Conservation (phyloP, 768 basidiomycete genomes). For the Tulasnella sp. region DNA sequence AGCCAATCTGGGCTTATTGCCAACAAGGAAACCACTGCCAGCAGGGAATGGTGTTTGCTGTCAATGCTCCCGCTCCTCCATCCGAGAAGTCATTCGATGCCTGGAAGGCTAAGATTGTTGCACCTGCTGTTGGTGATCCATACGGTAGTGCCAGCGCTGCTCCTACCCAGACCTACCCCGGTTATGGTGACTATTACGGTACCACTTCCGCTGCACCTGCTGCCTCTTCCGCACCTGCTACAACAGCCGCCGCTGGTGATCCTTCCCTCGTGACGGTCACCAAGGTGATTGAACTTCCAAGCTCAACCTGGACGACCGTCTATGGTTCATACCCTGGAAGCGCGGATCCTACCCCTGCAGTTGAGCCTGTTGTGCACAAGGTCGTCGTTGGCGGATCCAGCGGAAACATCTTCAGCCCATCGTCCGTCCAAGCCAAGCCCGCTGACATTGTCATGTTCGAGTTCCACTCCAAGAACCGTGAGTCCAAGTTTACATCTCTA, state of each 20-base stretch:
- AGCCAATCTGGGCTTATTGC: slow-evolving; percentile 40
- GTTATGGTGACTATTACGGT: background rate
- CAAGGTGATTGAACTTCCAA: no score
- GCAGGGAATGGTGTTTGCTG: slow-evolving; percentile 18
- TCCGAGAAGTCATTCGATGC: slow-evolving; percentile 14
- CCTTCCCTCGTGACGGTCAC: background rate
- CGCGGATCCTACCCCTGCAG: slow-evolving; percentile 4
- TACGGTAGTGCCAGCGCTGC: background rate
- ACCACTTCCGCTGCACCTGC: background rate
- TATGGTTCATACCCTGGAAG: slow-evolving; percentile 10
- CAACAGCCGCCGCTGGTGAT: background rate
- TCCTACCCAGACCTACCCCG: no score
- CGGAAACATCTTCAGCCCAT: slow-evolving; percentile 9
- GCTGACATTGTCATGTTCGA: slow-evolving; percentile 17
- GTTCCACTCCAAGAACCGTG: slow-evolving; percentile 14
- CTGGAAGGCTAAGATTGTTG: slow-evolving; percentile 16
- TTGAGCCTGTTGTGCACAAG: slow-evolving; percentile 13
- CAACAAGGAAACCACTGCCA: slow-evolving; percentile 19
- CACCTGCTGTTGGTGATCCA: background rate
- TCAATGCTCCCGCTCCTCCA: slow-evolving; percentile 15
- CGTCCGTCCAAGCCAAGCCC: slow-evolving; percentile 9
- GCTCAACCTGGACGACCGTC: slow-evolving; percentile 9
- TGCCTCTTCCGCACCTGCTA: background rate
- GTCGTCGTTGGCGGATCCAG: slow-evolving; percentile 16
- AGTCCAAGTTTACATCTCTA: slow-evolving; percentile 3